Evolutionary conservation across 83 land plant genomes (phyloP).

Genomic region (Diphasiastrum complanatum): DNA sequence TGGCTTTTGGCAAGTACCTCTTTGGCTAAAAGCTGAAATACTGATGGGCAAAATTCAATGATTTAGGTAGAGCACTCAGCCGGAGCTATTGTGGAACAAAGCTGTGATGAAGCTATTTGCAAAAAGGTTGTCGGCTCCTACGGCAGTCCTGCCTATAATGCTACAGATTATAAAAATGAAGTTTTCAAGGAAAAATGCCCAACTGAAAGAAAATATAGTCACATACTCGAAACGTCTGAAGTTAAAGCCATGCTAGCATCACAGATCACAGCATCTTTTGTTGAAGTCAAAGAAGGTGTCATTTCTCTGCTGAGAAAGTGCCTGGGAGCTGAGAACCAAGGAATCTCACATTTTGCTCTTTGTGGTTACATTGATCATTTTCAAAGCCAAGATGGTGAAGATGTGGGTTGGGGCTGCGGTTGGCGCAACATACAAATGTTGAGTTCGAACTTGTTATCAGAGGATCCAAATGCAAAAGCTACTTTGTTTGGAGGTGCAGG

Average conservation of each 20-base stretch:
- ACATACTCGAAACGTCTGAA: too few relatives aligned
- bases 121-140: too few relatives aligned
- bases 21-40: too few relatives aligned
- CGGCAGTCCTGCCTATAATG: too few relatives aligned
- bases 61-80: too few relatives aligned
- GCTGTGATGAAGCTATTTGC: too few relatives aligned
- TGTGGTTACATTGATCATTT: constrained; percentile 62
- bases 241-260: constrained; percentile 1
- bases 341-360: constrained; percentile 23
- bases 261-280: neutral
- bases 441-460: constrained; percentile 47
- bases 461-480: constrained; percentile 36
- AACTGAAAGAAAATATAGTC: too few relatives aligned
- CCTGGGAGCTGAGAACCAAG: constrained; percentile 35
- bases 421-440: constrained; percentile 87
- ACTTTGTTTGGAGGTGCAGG: constrained; percentile 66
- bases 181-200: too few relatives aligned
- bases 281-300: constrained; percentile 52
- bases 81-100: too few relatives aligned
- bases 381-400: constrained; percentile 46
- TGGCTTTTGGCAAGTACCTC: too few relatives aligned
- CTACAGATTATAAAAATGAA: too few relatives aligned
- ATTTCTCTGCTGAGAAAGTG: constrained; percentile 46
- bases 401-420: constrained; percentile 83
- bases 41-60: too few relatives aligned